Percentiles rank a stretch among this genome's conserved stretches.
phyloP scores from a whole-genome alignment of 805 yeast species.

The Lachancea cidri region DNA sequence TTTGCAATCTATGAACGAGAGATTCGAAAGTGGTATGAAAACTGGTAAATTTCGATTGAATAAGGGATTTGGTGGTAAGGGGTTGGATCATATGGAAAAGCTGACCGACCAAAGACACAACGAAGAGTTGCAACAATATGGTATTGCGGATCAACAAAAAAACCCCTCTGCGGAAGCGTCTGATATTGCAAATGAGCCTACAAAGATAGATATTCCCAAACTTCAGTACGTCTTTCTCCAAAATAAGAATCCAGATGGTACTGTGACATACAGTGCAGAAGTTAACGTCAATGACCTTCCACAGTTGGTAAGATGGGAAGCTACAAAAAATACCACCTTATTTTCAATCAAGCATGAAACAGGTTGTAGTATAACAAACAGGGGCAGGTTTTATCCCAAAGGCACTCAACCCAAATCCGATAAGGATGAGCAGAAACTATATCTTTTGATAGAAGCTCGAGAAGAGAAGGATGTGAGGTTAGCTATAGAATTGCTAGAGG shows the following conservation, averaged over 20 bases:
- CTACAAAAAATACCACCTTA: conserved; percentile 61
- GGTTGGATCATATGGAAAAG: conserved; percentile 72
- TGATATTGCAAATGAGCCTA: conserved; percentile 15
- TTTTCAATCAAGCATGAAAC: conserved; percentile 64
- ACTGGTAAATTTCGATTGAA: conserved; percentile 59
- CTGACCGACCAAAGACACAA: conserved; percentile 25
- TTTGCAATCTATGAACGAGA: conserved; percentile 39
- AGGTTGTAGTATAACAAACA: conserved; percentile 70
- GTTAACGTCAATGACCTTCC: conserved; percentile 83
- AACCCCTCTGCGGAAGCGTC: conserved; percentile 6
- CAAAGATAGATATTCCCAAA: conserved; percentile 28
- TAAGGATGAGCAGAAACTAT: conserved; percentile 66
- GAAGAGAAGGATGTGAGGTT: conserved; percentile 51
- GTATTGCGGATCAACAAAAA: conserved; percentile 9
- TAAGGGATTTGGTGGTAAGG: conserved; percentile 91
- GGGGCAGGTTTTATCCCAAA: conserved; percentile 69
- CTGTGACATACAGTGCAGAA: conserved; percentile 54
- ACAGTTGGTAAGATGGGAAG: conserved; percentile 71
- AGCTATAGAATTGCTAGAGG: conserved; percentile 55
- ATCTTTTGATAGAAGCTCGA: conserved; percentile 71
- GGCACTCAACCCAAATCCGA: conserved; percentile 49
- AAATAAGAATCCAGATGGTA: conserved; percentile 52
- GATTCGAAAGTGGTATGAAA: conserved; percentile 56
- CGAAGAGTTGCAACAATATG: conserved; percentile 17
- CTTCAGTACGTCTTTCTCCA: conserved; percentile 49